Conservation (phyloP, 2,329 filamentous ascomycete genomes). For the Salinomyces thailandicus region DNA sequence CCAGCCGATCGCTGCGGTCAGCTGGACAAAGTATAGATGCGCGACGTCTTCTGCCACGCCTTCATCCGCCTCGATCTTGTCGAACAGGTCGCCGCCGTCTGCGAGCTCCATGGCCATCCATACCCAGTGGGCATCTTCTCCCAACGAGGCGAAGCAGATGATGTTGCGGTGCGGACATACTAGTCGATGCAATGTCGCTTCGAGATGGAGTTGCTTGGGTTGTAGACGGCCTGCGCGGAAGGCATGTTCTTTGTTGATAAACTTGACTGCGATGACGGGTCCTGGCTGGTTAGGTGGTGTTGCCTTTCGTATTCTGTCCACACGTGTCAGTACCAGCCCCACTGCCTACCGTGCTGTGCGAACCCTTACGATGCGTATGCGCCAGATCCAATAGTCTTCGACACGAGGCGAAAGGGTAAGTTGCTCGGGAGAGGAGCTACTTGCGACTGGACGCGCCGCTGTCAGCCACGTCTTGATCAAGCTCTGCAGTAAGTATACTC, state of each 20-base stretch:
- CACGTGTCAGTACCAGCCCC: not conserved
- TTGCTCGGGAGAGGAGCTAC: conserved; percentile 73
- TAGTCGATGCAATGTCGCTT: conserved; percentile 80
- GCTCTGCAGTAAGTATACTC: no score
- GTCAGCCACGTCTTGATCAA: conserved; percentile 5
- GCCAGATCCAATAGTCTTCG: conserved; percentile 90
- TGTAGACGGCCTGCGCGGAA: conserved; percentile 79
- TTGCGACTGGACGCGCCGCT: conserved; percentile 54
- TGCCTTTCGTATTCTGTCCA: conserved; percentile 77
- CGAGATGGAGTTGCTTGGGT: conserved; percentile 80
- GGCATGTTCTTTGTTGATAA: conserved; percentile 96
- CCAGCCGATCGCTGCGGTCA: conserved; percentile 81
- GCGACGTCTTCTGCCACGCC: conserved; percentile 91
- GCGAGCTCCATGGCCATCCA: conserved; percentile 99
- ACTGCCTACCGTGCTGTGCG: not conserved
- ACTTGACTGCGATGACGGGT: conserved; percentile 92
- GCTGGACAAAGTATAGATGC: conserved; percentile 89
- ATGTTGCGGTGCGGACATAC: conserved; percentile 78
- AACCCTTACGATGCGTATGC: conserved; percentile 82
- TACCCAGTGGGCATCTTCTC: conserved; percentile 76
- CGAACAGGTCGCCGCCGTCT: conserved; percentile 90
- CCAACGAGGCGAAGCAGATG: conserved; percentile 81
- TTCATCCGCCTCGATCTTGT: conserved; percentile 97
- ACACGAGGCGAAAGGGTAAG: conserved; percentile 87
- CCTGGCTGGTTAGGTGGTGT: conserved; percentile 56